phyloP scores from a whole-genome alignment of 2,329 filamentous ascomycete genomes.

The Botrytis tulipae region DNA sequence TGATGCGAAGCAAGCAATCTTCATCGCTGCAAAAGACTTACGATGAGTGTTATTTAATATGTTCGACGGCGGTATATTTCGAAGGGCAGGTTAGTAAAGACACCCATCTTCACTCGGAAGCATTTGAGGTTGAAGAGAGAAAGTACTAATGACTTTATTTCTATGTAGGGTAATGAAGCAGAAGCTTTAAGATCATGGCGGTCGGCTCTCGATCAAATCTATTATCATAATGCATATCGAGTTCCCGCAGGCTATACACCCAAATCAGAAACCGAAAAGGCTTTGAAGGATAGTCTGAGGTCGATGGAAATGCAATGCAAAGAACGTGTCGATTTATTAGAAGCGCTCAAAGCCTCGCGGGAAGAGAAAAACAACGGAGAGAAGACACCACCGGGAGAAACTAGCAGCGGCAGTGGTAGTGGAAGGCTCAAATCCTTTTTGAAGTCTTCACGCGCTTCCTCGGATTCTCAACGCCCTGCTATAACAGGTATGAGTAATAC shows the following conservation, averaged over 20 bases:
- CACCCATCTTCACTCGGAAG: not conserved
- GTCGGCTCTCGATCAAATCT: conserved; percentile 82
- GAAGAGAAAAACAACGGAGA: conserved; percentile 61
- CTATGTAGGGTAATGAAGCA: conserved; percentile 74
- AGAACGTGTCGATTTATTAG: conserved; percentile 84
- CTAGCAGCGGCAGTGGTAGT: conserved; percentile 48
- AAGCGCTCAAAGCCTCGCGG: conserved; percentile 71
- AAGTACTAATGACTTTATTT: not conserved
- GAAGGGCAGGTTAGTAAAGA: conserved; percentile 71
- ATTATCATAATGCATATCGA: conserved; percentile 77
- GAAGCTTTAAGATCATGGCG: conserved; percentile 92
- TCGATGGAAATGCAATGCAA: conserved; percentile 89
- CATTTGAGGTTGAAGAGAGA: not conserved
- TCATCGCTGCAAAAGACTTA: conserved; percentile 93
- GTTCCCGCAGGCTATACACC: conserved; percentile 67
- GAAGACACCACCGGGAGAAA: conserved; percentile 77
- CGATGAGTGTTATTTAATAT: conserved; percentile 92
- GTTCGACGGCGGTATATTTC: conserved; percentile 94
- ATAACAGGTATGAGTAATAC: conserved; percentile 21
- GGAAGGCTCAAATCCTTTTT: conserved; percentile 20
- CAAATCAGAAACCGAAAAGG: conserved; percentile 78
- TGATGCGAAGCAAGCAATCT: conserved; percentile 57
- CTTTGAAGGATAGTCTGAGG: conserved; percentile 75
- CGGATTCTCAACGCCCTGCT: not conserved
- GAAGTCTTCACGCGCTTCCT: conserved; percentile 11